Evolutionary conservation across 2,329 filamentous ascomycete genomes (phyloP).

Genomic region (Pyricularia sp.): DNA sequence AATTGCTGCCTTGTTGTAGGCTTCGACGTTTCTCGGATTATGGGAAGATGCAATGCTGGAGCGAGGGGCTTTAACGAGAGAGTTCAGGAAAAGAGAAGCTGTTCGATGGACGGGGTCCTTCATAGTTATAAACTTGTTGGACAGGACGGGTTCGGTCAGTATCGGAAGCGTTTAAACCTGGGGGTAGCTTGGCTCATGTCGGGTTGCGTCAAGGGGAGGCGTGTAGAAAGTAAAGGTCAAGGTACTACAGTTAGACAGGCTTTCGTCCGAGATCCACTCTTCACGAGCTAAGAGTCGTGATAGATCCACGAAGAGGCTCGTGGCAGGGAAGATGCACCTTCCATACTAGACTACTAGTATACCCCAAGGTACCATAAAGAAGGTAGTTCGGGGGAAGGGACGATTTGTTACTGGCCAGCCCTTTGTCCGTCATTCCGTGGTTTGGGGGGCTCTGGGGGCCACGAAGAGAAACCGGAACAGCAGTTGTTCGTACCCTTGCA

Average conservation of each 20-base stretch:
- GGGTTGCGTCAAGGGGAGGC: neutral
- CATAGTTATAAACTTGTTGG: conserved; percentile 14
- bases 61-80: conserved; percentile 28
- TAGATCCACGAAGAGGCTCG: conserved; percentile 4
- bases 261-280: conserved; percentile 3
- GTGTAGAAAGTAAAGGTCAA: neutral
- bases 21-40: neutral
- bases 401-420: neutral
- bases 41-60: conserved; percentile 23
- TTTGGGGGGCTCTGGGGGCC: conserved; percentile 4
- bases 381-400: neutral
- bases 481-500: conserved; percentile 3
- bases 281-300: conserved; percentile 2
- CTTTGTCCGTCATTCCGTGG: neutral
- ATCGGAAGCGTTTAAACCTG: conserved; percentile 2
- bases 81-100: conserved; percentile 31
- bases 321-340: conserved; percentile 1
- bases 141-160: conserved; percentile 1
- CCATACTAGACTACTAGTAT: neutral
- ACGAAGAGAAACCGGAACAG: conserved; percentile 6
- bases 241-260: neutral
- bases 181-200: conserved; percentile 1
- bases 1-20: neutral
- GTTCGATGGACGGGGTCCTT: conserved; percentile 28
- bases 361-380: neutral